These are phyloP conservation scores for Terfezia boudieri DNA, from an alignment of 495 filamentous ascomycete genomes.

Conservation along the genomic window DNA sequence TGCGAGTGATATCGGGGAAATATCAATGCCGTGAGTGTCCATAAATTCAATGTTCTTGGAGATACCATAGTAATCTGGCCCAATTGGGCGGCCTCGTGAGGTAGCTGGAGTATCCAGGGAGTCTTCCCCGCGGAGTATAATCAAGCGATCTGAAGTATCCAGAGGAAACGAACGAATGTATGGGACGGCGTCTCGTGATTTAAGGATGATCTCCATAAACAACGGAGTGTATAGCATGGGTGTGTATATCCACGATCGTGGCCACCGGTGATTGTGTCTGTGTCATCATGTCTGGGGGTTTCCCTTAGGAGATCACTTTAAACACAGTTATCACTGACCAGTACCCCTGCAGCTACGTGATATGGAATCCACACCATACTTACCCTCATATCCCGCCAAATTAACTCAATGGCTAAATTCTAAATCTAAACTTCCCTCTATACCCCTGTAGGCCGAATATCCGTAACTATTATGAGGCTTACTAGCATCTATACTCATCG, in stretches of 20 bases:
- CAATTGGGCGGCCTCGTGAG: slow-evolving; percentile 21
- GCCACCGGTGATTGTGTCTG: slow-evolving; percentile 5
- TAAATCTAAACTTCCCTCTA: too few relatives aligned
- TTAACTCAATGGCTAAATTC: too few relatives aligned
- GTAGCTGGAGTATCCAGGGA: slow-evolving; percentile 28
- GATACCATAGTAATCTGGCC: slow-evolving; percentile 23
- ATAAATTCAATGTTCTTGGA: slow-evolving; percentile 65
- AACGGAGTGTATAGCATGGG: slow-evolving; percentile 77
- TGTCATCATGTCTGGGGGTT: not conserved
- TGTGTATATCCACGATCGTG: slow-evolving; percentile 68
- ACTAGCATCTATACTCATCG: too few relatives aligned
- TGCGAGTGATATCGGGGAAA: slow-evolving; percentile 70
- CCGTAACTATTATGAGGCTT: too few relatives aligned
- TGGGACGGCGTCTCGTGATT: slow-evolving; percentile 50
- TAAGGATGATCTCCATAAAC: slow-evolving; percentile 64
- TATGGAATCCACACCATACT: too few relatives aligned
- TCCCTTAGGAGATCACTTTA: too few relatives aligned
- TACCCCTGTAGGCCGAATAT: too few relatives aligned
- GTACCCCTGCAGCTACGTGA: too few relatives aligned
- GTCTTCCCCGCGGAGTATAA: slow-evolving; percentile 56
- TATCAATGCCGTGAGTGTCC: slow-evolving; percentile 57
- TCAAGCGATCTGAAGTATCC: slow-evolving; percentile 40
- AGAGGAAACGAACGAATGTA: slow-evolving; percentile 51
- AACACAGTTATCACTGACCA: too few relatives aligned
- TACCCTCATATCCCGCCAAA: too few relatives aligned